phyloP scores from a whole-genome alignment of 495 filamentous ascomycete genomes.

The Baudoinia panamericana region DNA sequence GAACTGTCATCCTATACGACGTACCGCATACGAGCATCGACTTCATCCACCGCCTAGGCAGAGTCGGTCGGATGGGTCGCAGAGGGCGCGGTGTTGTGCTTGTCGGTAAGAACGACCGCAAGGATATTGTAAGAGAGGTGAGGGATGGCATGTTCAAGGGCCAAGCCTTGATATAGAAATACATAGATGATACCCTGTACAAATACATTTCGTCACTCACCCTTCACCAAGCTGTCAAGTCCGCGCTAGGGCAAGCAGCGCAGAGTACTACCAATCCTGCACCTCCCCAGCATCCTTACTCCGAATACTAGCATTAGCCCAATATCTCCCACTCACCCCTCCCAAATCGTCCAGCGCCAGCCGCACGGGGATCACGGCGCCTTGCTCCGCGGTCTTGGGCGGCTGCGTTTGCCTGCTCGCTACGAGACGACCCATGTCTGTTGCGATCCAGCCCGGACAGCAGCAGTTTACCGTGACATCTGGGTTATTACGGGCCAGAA shows the following conservation, averaged over 20 bases:
- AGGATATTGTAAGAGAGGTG: constrained; percentile 82
- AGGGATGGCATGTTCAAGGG: constrained; percentile 90
- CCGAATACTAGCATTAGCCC: constrained; percentile 20
- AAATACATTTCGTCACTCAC: no score
- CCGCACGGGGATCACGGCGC: constrained; percentile 18
- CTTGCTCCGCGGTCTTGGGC: constrained; percentile 19
- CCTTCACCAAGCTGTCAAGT: no score
- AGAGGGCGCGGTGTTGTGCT: constrained; percentile 80
- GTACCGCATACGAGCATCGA: constrained; percentile 93
- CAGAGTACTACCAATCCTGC: constrained; percentile 20
- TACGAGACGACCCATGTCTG: constrained; percentile 18
- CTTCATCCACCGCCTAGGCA: constrained; percentile 87
- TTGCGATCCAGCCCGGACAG: constrained; percentile 30
- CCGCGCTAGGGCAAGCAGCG: no score
- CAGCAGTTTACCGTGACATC: constrained; percentile 25
- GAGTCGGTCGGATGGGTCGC: constrained; percentile 84
- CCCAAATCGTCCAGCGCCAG: constrained; percentile 19
- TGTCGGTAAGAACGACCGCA: constrained; percentile 76
- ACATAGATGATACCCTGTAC: no score
- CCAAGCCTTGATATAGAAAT: constrained; percentile 76
- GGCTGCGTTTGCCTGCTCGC: constrained; percentile 7
- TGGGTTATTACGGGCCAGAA: constrained; percentile 22
- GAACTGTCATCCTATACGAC: constrained; percentile 84
- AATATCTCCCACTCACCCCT: constrained; percentile 17
- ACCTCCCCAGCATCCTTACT: constrained; percentile 13